These are phyloP conservation scores for Astrothelium macrocarpum DNA, from an alignment of 495 filamentous ascomycete species.

Conservation along the genomic window DNA sequence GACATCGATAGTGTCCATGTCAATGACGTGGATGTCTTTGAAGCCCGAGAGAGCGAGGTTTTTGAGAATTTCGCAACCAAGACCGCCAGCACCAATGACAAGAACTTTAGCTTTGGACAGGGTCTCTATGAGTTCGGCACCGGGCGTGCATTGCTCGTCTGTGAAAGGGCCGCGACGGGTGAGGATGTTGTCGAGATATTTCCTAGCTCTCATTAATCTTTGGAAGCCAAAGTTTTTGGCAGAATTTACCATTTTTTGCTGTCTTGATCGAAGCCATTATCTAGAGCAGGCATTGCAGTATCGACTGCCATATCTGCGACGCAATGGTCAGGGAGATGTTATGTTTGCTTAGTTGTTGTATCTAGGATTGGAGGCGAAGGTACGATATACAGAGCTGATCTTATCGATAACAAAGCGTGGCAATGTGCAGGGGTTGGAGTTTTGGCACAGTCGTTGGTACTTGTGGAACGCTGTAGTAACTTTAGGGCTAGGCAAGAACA, in stretches of 20 bases:
- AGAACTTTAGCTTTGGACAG: slow-evolving; percentile 61
- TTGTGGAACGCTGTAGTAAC: background rate
- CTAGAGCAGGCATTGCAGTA: background rate
- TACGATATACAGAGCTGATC: background rate
- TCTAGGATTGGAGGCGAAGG: too few species aligned
- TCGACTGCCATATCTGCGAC: background rate
- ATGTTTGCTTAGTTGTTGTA: background rate
- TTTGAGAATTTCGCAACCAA: slow-evolving; percentile 96
- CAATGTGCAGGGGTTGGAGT: too few species aligned
- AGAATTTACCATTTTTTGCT: background rate
- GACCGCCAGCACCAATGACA: slow-evolving; percentile 82
- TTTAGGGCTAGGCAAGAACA: too few species aligned
- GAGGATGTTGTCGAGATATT: slow-evolving; percentile 69
- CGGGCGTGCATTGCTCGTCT: slow-evolving; percentile 57
- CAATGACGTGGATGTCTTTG: slow-evolving; percentile 95
- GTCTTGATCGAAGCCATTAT: background rate
- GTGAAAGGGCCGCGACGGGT: slow-evolving; percentile 68
- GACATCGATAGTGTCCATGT: slow-evolving; percentile 99
- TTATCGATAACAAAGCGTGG: background rate
- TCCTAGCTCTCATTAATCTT: slow-evolving; percentile 17
- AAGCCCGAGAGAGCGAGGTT: slow-evolving; percentile 93
- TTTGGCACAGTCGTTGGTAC: background rate
- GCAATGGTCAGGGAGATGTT: background rate
- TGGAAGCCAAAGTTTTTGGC: background rate
- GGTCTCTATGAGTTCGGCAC: slow-evolving; percentile 49